Base-by-base conservation (phyloP, 1,139 yeast species). In the Hansenula lynferdii region DNA sequence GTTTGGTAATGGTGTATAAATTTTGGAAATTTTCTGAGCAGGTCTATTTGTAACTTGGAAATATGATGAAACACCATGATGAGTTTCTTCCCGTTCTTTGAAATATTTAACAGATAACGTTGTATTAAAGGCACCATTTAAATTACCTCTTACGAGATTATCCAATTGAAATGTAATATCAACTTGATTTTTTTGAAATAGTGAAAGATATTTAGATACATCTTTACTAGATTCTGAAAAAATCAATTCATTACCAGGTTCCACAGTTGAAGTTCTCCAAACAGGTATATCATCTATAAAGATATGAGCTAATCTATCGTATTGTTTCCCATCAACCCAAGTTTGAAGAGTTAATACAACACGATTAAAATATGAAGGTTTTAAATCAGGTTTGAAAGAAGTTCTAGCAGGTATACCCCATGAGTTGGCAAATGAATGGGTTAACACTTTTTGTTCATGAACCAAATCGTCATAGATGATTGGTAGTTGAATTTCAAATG, bases 201-300 rank as follows among this genome's bases (percentile, higher is more conserved):
- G 60, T 0, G 66, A 49, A 11, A 70, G 55, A 53, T 78, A 85
- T 22, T 64, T 62, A 6, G 90, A 70, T 3, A 85, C 74, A 54
- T 87, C 96, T 54, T 84, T 85, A 24, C 69, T 62, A 37, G 71
- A 64, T 12, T 62, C 56, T 14, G 82, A 74, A 50, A 65, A 69
- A 4, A 74, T 69, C 4, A 60, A 49, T 16, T 63, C 69, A 44
- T 77, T 75, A 8, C 54, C 55, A 0, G 96, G 96, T 59, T 86
- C 95, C 16, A 85, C 79, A 2, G 96, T 86, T 3, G 92, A 80
- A 0, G 94, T 80, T 58, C 96, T 70, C 95, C 96, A 86, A 26
- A 86, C 61, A 49, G 85, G 85, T 14, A 72, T 69, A 19, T 80
- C 85, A 39, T 75, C 74, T 21, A 86, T 58, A 51, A 73, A 82